Conservation (phyloP, 2,329 filamentous ascomycete genomes). For the Ceratocystis colombiana region DNA sequence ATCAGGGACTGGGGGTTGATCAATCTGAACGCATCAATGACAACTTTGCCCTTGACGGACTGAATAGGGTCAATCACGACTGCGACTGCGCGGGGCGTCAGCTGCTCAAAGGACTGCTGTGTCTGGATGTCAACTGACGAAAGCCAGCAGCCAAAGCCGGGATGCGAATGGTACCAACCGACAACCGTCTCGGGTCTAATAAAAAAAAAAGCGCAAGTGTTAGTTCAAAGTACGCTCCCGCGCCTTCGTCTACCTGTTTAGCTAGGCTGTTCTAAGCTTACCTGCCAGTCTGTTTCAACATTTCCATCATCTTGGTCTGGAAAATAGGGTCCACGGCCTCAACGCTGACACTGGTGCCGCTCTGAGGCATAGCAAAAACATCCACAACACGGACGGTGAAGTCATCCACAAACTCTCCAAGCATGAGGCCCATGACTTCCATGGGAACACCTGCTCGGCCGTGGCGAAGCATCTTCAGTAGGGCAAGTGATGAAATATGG, state of each 20-base stretch:
- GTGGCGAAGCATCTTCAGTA: slow-evolving; percentile 97
- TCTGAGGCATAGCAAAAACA: slow-evolving; percentile 98
- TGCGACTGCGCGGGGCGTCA: slow-evolving; percentile 90
- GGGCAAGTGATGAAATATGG: slow-evolving; percentile 93
- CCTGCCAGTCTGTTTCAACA: slow-evolving; percentile 95
- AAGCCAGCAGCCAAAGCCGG: slow-evolving; percentile 97
- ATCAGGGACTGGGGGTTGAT: slow-evolving; percentile 97
- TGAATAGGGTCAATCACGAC: slow-evolving; percentile 98
- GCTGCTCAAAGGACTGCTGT: slow-evolving; percentile 98
- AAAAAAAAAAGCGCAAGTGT: slow-evolving; percentile 6
- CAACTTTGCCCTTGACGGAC: slow-evolving; percentile 98
- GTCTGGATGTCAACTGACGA: slow-evolving; percentile 99
- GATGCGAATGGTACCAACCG: slow-evolving; percentile 99
- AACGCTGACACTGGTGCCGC: slow-evolving; percentile 93
- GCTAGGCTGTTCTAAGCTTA: slow-evolving; percentile 36
- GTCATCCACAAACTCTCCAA: slow-evolving; percentile 45
- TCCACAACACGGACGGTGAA: slow-evolving; percentile 84
- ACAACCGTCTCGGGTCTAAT: slow-evolving; percentile 86
- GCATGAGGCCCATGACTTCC: slow-evolving; percentile 98
- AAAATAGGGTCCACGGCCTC: slow-evolving; percentile 98
- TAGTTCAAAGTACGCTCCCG: background rate
- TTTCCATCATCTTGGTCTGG: slow-evolving; percentile 99
- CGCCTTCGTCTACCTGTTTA: background rate
- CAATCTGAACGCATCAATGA: slow-evolving; percentile 96
- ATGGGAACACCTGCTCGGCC: slow-evolving; percentile 95